Base-by-base conservation (phyloP, 2,329 filamentous ascomycete species). In the Microsporum ferrugineum region DNA sequence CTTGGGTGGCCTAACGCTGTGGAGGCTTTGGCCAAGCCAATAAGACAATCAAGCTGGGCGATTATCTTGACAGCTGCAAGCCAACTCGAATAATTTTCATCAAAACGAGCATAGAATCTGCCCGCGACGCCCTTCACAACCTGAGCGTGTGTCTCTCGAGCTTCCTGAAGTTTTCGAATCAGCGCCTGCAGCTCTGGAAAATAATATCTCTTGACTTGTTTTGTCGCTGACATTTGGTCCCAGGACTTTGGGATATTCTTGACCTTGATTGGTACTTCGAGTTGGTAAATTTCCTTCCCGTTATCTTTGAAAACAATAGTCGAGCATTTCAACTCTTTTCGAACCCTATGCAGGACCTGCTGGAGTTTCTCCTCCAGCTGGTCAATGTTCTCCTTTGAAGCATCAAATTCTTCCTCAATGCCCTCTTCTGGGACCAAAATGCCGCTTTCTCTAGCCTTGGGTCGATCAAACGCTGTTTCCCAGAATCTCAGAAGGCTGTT, bases 191-290 rank as follows among this genome's bases (percentile, higher is more conserved):
- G 81, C 69, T 95, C 88, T 0, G 86, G 82, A 67, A 91, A 95
- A 77, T 97, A 99, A 78, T 92, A 99, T 0, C 94, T 87, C 75
- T 95, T 96, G 69, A 95, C 88, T 61, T 87, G 85, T 64, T 88
- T 84, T 0, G 94, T 97, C 0, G 91, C 88, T 3, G 94, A 97
- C 91, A 97, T 96, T 71, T 97, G 92, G 65, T 91, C 86, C 91
- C 94, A 99, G 68, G 79, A 84, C 66, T 88, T 88, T 0, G 94
- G 94, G 1, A 99, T 77, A 62, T 76, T 85, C 73, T 95, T 96
- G 69, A 89, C 78, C 73, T 94, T 95, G 69, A 82, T 78, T 0
- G 94, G 92, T 0, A 89, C 87, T 72, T 99, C 94, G 8, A 99
- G 80, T 74, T 99, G 92, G 75, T 95, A 97, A 59, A 99, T 89